These are phyloP conservation scores for Lentinus tigrinus DNA, from an alignment of 768 basidiomycete genomes.

Conservation along the genomic window DNA sequence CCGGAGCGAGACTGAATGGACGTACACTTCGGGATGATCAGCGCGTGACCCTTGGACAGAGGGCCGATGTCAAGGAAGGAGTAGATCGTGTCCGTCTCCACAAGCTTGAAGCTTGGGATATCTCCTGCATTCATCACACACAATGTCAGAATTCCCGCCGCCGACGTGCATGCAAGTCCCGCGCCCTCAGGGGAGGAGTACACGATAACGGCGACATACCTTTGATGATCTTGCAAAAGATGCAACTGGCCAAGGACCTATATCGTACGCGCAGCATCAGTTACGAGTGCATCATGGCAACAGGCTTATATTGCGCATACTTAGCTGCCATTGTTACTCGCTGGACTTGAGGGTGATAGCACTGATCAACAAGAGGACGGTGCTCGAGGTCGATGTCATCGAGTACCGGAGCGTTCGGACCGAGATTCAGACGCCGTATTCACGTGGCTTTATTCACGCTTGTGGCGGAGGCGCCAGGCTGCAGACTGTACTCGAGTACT, in stretches of 20 bases:
- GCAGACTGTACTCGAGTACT: too few species aligned
- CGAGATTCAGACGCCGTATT: not conserved
- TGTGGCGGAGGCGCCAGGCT: not conserved
- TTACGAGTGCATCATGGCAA: too few species aligned
- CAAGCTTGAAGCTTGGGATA: slow-evolving; percentile 84
- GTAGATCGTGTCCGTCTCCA: slow-evolving; percentile 73
- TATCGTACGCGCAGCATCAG: not conserved
- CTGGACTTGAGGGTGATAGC: not conserved
- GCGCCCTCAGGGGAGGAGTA: not conserved
- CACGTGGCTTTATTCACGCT: not conserved
- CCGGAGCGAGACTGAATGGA: not conserved
- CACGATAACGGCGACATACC: slow-evolving; percentile 40
- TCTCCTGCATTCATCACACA: slow-evolving; percentile 55
- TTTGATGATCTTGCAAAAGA: slow-evolving; percentile 97
- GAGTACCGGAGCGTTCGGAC: not conserved
- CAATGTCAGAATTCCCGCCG: not conserved
- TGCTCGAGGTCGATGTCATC: too few species aligned
- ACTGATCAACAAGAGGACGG: too few species aligned
- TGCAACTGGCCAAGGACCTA: slow-evolving; percentile 54
- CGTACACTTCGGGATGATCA: slow-evolving; percentile 91
- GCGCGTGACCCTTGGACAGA: slow-evolving; percentile 84
- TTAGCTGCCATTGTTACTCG: not conserved
- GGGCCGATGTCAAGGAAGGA: slow-evolving; percentile 95
- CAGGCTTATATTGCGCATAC: not conserved
- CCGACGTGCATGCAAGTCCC: too few species aligned